Evolutionary conservation across 2,329 filamentous ascomycete species (phyloP), one percentile per base, ranked within the genome.

Genomic region (Trichoderma cornu-damae): DNA sequence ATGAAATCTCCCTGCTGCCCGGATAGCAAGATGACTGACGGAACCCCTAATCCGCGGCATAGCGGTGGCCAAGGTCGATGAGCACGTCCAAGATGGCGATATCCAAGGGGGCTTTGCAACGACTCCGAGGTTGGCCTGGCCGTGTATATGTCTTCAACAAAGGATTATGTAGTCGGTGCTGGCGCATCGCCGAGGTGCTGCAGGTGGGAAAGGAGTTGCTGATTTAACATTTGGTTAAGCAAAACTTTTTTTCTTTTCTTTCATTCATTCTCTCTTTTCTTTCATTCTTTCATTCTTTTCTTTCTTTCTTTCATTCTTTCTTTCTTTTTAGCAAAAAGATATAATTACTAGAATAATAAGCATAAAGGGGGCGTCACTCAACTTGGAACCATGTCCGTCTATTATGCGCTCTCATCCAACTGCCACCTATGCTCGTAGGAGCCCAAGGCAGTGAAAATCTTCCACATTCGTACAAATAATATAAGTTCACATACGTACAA

Each of bases 111-210:
- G 53, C 73, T 85, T 48, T 87, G 88, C 1, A 90, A 90, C 67
- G 73, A 74, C 16, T 75, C 85, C 0, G 84, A 89, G 56, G 86
- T 90, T 18, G 87, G 88, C 3, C 77, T 91, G 16, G 87, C 88
- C 1, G 86, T 84, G 0, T 91, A 91, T 72, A 91, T 72, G 88
- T 91, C 74, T 90, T 86, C 72, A 86, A 72, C 12, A 32, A n/a
- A n/a, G n/a, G n/a, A 52, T 67, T 67, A 60, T 70, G 78, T 58
- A 76, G 3, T 66, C 70, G 51, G 77, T 64, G 72, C n/a, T 68
- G 65, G 44, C 69, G 77, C 12, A 72, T 81, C 2, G 71, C 75
- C 2, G 78, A 80, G 64, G 73, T 69, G 3, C 70, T 88, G 46
- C 80, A 88, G 60, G 79, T 84, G 1, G 85, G 84, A 7, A 87